phyloP scores from a whole-genome alignment of 805 yeast genomes.

The Clavispora asparagi region DNA sequence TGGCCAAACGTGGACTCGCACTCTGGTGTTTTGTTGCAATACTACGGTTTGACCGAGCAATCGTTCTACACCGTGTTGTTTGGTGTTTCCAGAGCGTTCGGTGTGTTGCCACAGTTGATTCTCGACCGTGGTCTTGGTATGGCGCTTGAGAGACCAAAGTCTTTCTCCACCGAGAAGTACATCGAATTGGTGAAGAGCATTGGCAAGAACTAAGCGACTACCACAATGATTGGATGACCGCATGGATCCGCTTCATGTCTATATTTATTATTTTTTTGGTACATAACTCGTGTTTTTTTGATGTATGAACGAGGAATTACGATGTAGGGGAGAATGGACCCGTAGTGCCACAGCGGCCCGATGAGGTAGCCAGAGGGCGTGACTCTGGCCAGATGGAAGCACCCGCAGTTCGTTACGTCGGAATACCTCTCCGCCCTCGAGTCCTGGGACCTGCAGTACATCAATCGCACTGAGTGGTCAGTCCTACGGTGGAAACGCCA shows the following conservation, averaged over 20 bases:
- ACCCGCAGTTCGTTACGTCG: too few species aligned
- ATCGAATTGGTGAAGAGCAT: constrained; percentile 20
- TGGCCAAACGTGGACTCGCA: constrained; percentile 81
- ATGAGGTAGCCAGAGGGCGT: too few species aligned
- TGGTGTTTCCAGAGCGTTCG: constrained; percentile 78
- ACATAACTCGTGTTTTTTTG: not conserved
- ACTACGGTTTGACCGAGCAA: constrained; percentile 72
- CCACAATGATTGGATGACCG: not conserved
- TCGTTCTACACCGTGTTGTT: constrained; percentile 75
- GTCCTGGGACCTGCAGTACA: too few species aligned
- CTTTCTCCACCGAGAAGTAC: constrained; percentile 27
- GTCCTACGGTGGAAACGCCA: too few species aligned
- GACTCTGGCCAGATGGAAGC: too few species aligned
- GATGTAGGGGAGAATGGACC: too few species aligned
- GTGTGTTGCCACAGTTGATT: constrained; percentile 73
- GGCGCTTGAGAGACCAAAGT: constrained; percentile 80
- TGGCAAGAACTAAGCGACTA: constrained; percentile 12
- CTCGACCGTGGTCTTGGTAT: constrained; percentile 74
- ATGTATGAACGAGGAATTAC: not conserved
- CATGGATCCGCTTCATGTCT: not conserved
- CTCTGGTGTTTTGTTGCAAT: constrained; percentile 73
- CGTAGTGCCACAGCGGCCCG: too few species aligned
- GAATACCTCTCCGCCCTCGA: too few species aligned
- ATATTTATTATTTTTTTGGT: constrained; percentile 11
- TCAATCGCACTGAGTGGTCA: too few species aligned